phyloP scores from a whole-genome alignment of 2,329 filamentous ascomycete genomes.

The Penicillium sp. region DNA sequence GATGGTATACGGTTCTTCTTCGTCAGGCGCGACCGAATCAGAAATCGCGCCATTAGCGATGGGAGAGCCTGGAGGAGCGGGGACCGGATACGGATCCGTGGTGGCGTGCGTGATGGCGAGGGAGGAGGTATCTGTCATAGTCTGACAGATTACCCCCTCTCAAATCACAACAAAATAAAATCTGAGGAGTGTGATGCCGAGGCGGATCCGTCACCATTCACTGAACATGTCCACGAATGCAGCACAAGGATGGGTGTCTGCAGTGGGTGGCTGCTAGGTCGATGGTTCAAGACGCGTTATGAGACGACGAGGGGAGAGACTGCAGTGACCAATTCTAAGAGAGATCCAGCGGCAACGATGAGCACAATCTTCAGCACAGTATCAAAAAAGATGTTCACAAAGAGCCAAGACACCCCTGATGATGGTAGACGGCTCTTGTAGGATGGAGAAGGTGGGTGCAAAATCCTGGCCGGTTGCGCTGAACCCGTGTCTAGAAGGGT shows the following conservation, averaged over 20 bases:
- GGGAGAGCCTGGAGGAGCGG: conserved; percentile 49
- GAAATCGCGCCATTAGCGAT: conserved; percentile 47
- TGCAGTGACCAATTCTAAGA: background rate
- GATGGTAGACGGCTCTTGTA: background rate
- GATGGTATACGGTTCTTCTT: conserved; percentile 74
- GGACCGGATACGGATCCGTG: conserved; percentile 52
- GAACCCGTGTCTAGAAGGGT: conserved; percentile 21
- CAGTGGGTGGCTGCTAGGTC: conserved; percentile 8
- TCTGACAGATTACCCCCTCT: conserved; percentile 56
- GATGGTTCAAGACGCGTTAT: conserved; percentile 20
- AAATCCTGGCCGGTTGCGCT: conserved; percentile 23
- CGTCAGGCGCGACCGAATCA: conserved; percentile 46
- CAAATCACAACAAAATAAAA: conserved; percentile 34
- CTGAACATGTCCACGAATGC: conserved; percentile 25
- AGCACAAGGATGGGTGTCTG: conserved; percentile 8
- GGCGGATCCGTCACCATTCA: conserved; percentile 24
- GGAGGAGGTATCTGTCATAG: conserved; percentile 60
- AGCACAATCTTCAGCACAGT: background rate
- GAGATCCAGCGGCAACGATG: background rate
- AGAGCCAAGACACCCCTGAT: background rate
- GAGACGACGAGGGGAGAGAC: background rate
- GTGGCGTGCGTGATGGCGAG: conserved; percentile 54
- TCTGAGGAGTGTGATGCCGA: conserved; percentile 18
- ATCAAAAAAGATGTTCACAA: background rate
- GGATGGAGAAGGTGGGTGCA: conserved; percentile 9